phyloP scores from a whole-genome alignment of 441 rosid species.

The Pelargonium fulgidum region DNA sequence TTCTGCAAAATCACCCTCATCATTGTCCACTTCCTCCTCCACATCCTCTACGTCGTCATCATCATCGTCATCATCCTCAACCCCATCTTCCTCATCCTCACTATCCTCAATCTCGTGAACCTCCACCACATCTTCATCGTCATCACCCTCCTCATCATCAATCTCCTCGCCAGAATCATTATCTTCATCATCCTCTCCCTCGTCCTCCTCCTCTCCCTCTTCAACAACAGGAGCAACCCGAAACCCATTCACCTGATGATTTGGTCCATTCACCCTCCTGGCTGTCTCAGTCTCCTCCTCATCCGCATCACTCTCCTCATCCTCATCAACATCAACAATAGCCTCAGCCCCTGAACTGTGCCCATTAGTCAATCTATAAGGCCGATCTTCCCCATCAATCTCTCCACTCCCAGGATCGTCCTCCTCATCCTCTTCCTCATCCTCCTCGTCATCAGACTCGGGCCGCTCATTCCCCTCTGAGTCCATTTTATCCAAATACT shows the following conservation, averaged over 20 bases:
- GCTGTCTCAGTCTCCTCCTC: conserved; percentile 50
- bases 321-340: conserved; percentile 48
- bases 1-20: conserved; percentile 35
- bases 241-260: conserved; percentile 42
- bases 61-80: conserved; percentile 35
- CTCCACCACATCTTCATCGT: conserved; percentile 47
- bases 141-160: conserved; percentile 42
- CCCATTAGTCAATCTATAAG: conserved; percentile 34
- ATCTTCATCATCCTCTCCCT: conserved; percentile 28
- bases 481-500: conserved; percentile 71
- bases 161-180: conserved; percentile 45
- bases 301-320: conserved; percentile 63
- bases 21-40: conserved; percentile 61
- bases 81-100: conserved; percentile 47
- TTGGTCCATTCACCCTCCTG: conserved; percentile 27
- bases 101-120: conserved; percentile 43
- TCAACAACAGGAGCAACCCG: conserved; percentile 29
- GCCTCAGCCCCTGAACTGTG: conserved; percentile 37
- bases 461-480: conserved; percentile 66
- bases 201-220: conserved; percentile 29
- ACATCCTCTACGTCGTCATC: conserved; percentile 43
- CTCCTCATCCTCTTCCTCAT: conserved; percentile 38
- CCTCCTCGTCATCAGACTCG: conserved; percentile 56
- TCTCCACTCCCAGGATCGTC: conserved; percentile 64
- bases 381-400: conserved; percentile 52